Percentiles rank a stretch among this genome's conserved stretches.
Conservation (phyloP, 352 stramenopile genomes). For the Pythium dissimile region DNA sequence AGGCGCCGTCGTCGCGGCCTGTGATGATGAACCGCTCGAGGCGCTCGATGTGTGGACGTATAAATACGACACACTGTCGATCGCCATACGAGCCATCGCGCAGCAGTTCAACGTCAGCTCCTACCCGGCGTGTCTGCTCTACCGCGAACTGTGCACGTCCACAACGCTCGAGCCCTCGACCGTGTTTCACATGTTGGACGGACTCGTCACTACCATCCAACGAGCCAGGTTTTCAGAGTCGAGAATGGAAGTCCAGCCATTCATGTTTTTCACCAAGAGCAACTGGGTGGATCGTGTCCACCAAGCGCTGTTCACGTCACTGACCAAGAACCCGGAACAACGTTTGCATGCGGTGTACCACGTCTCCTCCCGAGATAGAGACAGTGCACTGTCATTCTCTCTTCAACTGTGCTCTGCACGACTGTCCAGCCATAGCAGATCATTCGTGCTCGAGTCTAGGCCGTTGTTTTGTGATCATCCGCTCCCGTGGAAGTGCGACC, state of each 20-base stretch:
- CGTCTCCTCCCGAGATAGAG: not conserved
- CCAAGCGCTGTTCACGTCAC: not conserved
- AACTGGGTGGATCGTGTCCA: slow-evolving; percentile 22
- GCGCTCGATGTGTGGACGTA: slow-evolving; percentile 10
- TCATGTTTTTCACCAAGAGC: slow-evolving; percentile 3
- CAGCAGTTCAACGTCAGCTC: slow-evolving; percentile 5
- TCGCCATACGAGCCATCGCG: slow-evolving; percentile 5
- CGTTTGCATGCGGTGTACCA: slow-evolving; percentile 2
- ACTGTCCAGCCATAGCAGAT: not conserved
- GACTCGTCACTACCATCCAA: slow-evolving; percentile 4
- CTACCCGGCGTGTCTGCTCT: slow-evolving; percentile 17
- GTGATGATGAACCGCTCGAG: not conserved
- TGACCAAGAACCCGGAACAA: not conserved
- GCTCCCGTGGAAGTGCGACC: not conserved
- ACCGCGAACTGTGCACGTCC: not conserved
- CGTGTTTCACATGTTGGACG: slow-evolving; percentile 20
- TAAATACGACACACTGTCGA: slow-evolving; percentile 23
- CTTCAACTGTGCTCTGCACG: not conserved
- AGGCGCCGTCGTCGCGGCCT: not conserved
- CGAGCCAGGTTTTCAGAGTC: not conserved
- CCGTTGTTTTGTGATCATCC: not conserved
- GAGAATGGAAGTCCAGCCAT: not conserved
- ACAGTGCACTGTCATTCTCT: not conserved
- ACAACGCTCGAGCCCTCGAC: not conserved
- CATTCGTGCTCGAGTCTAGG: not conserved